These are phyloP conservation scores for Penicillium sp. DNA, from an alignment of 2,329 filamentous ascomycete genomes.

Conservation along the genomic window DNA sequence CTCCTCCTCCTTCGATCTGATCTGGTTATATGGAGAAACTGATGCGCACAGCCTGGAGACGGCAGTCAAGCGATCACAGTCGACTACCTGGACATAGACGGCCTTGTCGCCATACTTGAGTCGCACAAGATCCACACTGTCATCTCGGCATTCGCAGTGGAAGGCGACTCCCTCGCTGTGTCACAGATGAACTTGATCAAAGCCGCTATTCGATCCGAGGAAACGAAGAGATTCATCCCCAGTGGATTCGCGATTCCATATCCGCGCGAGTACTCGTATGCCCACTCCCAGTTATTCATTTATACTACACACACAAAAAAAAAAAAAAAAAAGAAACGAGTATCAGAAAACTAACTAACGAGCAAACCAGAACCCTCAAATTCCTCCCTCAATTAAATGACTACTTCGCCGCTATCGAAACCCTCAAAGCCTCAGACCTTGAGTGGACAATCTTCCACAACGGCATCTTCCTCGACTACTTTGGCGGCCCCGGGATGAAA, in stretches of 20 bases:
- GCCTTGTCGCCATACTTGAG: conserved; percentile 28
- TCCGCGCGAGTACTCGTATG: conserved; percentile 10
- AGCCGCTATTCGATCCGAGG: conserved; percentile 21
- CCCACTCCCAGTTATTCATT: too few relatives aligned
- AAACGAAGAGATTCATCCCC: conserved; percentile 26
- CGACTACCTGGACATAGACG: conserved; percentile 35
- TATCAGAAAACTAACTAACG: too few relatives aligned
- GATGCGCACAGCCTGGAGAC: neutral
- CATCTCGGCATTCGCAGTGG: conserved; percentile 24
- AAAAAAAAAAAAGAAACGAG: too few relatives aligned
- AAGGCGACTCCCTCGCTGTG: conserved; percentile 2
- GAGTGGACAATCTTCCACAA: conserved; percentile 27
- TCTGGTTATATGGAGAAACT: neutral
- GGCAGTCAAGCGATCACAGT: conserved; percentile 8
- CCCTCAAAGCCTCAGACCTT: conserved; percentile 11
- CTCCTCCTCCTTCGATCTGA: conserved; percentile 2
- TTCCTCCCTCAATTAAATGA: conserved; percentile 10
- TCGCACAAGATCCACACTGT: conserved; percentile 28
- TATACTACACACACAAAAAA: too few relatives aligned
- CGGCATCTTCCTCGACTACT: conserved; percentile 21
- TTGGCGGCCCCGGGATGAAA: conserved; percentile 21
- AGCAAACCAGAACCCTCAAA: neutral
- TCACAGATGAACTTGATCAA: conserved; percentile 28
- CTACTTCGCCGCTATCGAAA: conserved; percentile 12
- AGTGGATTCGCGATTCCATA: conserved; percentile 27